These are phyloP conservation scores for Leucosporidium creatinivorum DNA, from an alignment of 768 basidiomycete genomes.

Conservation along the genomic window DNA sequence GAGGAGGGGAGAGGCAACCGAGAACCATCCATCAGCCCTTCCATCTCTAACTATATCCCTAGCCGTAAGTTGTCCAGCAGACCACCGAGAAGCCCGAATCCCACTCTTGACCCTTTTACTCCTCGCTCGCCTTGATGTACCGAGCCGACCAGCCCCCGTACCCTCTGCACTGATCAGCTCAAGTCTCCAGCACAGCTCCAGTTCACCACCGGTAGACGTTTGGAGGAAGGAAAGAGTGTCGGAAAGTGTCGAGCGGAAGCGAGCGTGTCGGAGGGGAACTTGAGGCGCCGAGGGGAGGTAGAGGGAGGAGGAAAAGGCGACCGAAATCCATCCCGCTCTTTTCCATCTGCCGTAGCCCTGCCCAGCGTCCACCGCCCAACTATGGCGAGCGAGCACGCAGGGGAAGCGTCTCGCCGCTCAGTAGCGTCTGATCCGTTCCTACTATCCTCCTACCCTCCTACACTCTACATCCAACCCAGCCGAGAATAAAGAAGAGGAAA, in stretches of 20 bases:
- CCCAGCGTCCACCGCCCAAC: too few species aligned
- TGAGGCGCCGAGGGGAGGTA: background rate
- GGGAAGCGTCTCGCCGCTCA: too few species aligned
- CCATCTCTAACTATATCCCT: constrained; percentile 6
- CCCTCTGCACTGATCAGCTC: background rate
- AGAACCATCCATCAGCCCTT: constrained; percentile 1
- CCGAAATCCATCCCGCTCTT: too few species aligned
- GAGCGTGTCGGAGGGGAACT: background rate
- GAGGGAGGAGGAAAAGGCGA: too few species aligned
- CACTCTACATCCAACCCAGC: constrained; percentile 22
- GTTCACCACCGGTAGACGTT: background rate
- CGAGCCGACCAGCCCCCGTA: too few species aligned
- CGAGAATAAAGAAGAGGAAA: constrained; percentile 36
- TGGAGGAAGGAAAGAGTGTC: too few species aligned
- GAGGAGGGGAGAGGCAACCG: background rate
- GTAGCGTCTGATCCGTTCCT: too few species aligned
- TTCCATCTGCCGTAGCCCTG: too few species aligned
- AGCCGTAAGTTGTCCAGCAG: background rate
- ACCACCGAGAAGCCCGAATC: constrained; percentile 1
- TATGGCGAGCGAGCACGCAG: too few species aligned
- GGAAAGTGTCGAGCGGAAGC: background rate
- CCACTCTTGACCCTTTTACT: constrained; percentile 8
- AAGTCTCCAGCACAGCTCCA: background rate
- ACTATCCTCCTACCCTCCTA: too few species aligned
- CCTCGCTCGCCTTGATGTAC: too few species aligned